Base-by-base conservation (phyloP, 805 yeast species). In the Cyberlindnera euphorbiiphila region DNA sequence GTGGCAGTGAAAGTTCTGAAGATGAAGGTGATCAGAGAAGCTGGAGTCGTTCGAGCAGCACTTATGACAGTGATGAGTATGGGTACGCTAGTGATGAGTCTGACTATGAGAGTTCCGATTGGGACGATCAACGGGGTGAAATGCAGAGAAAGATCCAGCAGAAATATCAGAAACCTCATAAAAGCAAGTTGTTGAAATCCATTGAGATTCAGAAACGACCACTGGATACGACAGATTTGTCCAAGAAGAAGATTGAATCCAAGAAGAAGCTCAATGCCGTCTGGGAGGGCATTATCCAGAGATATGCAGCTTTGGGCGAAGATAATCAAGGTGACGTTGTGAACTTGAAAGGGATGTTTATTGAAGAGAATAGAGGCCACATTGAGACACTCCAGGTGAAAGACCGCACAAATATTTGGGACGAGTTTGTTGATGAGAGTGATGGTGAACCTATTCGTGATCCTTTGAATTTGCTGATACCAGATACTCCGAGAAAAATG, bases 311-410 rank as follows among this genome's bases (percentile, higher is more conserved):
- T 11, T 48, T 45, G 25, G 62, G 54, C 16, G 45, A 53, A 23
- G 49, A 46, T 11, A 48, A 56, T 13, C 64, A 61, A 31, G 66
- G 68, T 11, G 71, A 66, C 42, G 47, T 65, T 6, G 54, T 67
- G 6, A 46, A 54, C 29, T 20, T 54, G 15, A 34, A 32, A 6
- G 42, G 40, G 4, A 45, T 54, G 42, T 31, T 32, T 2, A 54
- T 54, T 11, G 49, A 47, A 11, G 39, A 39, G 12, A 37, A 54
- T 22, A 42, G 35, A 1, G 59, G 59, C 0, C 59, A 54, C 39
- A 28, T 54, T 22, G 31, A 36, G 13, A 21, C 26, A 9, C 13
- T 50, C 9, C 28, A 30, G 17, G 32, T 24, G n/a, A 29, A 20
- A 6, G 33, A 38, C 6, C 27, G 44, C 8, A 26, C 45, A 3